phyloP scores from a whole-genome alignment of 164 flowering plant genomes.

The Nymphaea colorata region DNA sequence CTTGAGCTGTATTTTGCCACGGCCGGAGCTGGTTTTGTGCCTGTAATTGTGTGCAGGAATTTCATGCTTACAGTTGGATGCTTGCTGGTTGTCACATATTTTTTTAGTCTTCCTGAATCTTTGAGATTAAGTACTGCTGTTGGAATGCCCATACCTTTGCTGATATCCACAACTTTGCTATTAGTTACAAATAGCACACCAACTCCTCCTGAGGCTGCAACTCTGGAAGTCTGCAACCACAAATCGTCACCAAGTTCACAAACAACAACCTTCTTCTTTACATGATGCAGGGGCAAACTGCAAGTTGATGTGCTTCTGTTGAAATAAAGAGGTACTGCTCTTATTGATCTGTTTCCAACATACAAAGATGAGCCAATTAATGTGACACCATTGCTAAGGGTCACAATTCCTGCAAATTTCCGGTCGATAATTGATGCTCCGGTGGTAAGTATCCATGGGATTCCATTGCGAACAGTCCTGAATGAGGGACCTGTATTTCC shows the following conservation, averaged over 20 bases:
- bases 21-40: slow-evolving; percentile 33
- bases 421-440: slow-evolving; percentile 38
- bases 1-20: slow-evolving; percentile 38
- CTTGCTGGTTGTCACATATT: background rate
- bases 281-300: slow-evolving; percentile 18
- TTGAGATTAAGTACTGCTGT: slow-evolving; percentile 17
- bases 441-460: slow-evolving; percentile 37
- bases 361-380: slow-evolving; percentile 21
- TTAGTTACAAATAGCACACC: slow-evolving; percentile 31
- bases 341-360: slow-evolving; percentile 13
- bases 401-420: slow-evolving; percentile 18
- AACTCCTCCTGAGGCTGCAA: slow-evolving; percentile 9
- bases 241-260: slow-evolving; percentile 8
- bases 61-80: slow-evolving; percentile 16
- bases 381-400: slow-evolving; percentile 28
- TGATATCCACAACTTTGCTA: background rate
- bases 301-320: slow-evolving; percentile 20
- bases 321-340: slow-evolving; percentile 18
- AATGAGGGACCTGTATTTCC: slow-evolving; percentile 25
- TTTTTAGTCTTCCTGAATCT: slow-evolving; percentile 7
- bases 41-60: slow-evolving; percentile 33
- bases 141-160: slow-evolving; percentile 10
- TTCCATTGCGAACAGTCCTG: slow-evolving; percentile 22
- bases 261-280: slow-evolving; percentile 8
- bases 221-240: background rate